phyloP scores from a whole-genome alignment of 805 yeast species.

The Myxozyma sirexii region DNA sequence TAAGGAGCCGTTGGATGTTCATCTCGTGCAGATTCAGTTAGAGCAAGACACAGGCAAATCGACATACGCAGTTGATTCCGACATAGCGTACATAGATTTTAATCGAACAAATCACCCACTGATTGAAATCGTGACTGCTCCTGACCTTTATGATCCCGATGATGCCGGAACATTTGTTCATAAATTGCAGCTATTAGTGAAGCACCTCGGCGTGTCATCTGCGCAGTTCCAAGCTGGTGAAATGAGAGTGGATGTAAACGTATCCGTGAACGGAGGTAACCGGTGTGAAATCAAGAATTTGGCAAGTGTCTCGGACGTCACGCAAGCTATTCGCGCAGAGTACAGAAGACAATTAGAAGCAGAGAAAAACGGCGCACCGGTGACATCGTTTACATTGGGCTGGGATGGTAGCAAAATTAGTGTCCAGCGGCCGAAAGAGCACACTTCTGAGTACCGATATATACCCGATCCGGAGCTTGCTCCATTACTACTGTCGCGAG shows the following conservation, averaged over 20 bases:
- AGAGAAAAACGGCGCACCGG: conserved; percentile 47
- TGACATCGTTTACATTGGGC: conserved; percentile 75
- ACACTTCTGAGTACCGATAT: conserved; percentile 83
- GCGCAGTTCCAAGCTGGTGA: conserved; percentile 96
- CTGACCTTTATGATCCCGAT: conserved; percentile 70
- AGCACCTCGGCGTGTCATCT: conserved; percentile 71
- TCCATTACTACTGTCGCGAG: conserved; percentile 50
- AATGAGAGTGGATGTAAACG: conserved; percentile 90
- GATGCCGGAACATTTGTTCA: conserved; percentile 78
- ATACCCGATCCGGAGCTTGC: conserved; percentile 95
- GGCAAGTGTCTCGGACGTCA: conserved; percentile 79
- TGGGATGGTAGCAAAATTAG: conserved; percentile 82
- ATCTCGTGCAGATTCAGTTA: conserved; percentile 77
- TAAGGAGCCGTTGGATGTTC: conserved; percentile 44
- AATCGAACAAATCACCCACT: conserved; percentile 86
- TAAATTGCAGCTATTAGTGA: conserved; percentile 73
- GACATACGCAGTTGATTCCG: conserved; percentile 20
- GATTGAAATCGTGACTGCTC: conserved; percentile 88
- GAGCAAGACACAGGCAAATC: conserved; percentile 69
- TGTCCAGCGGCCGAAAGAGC: conserved; percentile 74
- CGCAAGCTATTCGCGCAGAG: conserved; percentile 62
- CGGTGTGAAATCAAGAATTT: conserved; percentile 89
- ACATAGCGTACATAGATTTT: conserved; percentile 61
- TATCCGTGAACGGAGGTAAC: conserved; percentile 65
- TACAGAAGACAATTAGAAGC: conserved; percentile 62